These are phyloP conservation scores for Heritiera fomes DNA, from an alignment of 345 rosid genomes.

Conservation along the genomic window DNA sequence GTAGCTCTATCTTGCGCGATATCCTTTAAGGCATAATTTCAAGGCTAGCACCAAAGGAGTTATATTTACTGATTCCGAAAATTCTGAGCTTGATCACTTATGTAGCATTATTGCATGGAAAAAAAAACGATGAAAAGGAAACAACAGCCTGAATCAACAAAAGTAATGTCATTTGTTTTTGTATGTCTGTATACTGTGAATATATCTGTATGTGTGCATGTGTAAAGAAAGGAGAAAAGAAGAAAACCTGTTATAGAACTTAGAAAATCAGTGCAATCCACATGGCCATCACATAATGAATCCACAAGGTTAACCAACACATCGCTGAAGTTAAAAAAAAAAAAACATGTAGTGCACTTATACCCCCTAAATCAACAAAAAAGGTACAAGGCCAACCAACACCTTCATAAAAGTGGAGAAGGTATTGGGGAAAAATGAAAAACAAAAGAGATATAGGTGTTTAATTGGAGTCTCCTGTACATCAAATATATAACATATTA, in stretches of 20 bases:
- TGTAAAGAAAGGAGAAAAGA: background rate
- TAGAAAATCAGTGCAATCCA: constrained; percentile 73
- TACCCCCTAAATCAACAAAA: constrained; percentile 2
- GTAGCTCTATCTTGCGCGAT: background rate
- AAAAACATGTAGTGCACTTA: background rate
- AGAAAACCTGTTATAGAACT: constrained; percentile 72
- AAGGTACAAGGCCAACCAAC: background rate
- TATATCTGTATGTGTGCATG: background rate
- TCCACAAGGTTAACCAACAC: constrained; percentile 66
- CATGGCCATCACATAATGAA: constrained; percentile 60
- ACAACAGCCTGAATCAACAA: background rate
- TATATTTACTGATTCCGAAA: background rate
- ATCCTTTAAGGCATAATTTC: background rate
- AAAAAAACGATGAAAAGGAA: background rate
- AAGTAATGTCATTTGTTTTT: background rate
- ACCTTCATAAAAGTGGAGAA: constrained; percentile 8
- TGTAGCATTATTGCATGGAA: background rate
- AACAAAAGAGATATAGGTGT: background rate
- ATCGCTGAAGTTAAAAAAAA: constrained; percentile 47
- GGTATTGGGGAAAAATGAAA: background rate
- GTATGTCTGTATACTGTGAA: background rate
- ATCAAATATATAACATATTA: background rate
- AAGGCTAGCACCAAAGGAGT: background rate
- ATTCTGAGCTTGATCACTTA: background rate
- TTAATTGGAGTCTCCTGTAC: background rate